Percentiles rank a stretch among this genome's conserved stretches.
Conservation (phyloP, 169 alveolate species). For the Plasmodium yoelii region DNA sequence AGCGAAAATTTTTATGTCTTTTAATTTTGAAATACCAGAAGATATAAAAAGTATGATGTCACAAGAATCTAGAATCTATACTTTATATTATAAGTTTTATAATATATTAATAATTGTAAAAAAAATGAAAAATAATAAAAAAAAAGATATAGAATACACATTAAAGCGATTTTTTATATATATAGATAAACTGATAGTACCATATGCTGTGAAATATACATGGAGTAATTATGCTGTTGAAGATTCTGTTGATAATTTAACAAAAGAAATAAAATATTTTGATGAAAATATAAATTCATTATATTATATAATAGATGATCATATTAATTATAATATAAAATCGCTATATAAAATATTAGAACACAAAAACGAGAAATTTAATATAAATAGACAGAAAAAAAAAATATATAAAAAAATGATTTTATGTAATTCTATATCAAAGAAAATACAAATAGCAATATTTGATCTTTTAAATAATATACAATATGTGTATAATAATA, state of each 20-base stretch:
- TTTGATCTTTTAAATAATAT: conserved; percentile 65
- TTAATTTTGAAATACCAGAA: conserved; percentile 67
- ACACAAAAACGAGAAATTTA: conserved; percentile 44
- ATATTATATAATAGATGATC: conserved; percentile 67
- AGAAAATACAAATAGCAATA: conserved; percentile 70
- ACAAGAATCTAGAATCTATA: conserved; percentile 60
- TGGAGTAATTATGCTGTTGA: conserved; percentile 75
- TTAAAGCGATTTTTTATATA: conserved; percentile 39
- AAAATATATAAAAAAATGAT: conserved; percentile 35
- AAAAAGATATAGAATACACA: conserved; percentile 43
- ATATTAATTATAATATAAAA: conserved; percentile 59
- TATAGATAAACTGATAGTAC: conserved; percentile 51
- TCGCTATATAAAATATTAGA: conserved; percentile 26
- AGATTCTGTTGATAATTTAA: conserved; percentile 48
- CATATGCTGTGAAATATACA: conserved; percentile 66
- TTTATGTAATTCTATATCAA: conserved; percentile 59
- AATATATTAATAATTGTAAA: conserved; percentile 68
- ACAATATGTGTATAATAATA: conserved; percentile 72
- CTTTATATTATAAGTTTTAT: conserved; percentile 59
- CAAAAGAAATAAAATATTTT: conserved; percentile 51
- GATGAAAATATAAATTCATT: conserved; percentile 60
- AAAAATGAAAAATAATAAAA: conserved; percentile 61
- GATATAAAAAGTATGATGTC: conserved; percentile 74
- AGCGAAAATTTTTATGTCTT: conserved; percentile 74
- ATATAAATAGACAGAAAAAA: conserved; percentile 47